Evolutionary conservation across 2,329 filamentous ascomycete species (phyloP), one percentile per base, ranked within the genome.

Genomic region (Biscogniauxia sp.): DNA sequence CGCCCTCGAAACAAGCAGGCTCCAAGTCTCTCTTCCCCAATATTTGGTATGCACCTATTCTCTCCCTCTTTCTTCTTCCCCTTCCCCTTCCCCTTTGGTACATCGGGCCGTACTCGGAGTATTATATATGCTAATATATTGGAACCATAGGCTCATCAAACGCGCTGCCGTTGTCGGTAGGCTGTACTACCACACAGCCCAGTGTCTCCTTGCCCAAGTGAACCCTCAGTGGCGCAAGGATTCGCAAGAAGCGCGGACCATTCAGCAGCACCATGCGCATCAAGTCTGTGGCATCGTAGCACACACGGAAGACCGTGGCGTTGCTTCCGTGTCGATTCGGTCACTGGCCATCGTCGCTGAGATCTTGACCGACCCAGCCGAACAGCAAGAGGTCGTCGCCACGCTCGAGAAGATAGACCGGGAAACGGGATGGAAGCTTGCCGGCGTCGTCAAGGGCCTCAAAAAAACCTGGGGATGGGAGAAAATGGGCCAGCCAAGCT

Each of bases 261-360:
- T 90, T 70, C 88, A 90, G 68, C 80, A 88, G 54, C 85, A 86
- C 63, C 92, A 97, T 71, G 89, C 92, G 0, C 88, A 90, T 66
- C 89, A 93, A 72, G 89, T 96, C 23, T 97, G 93, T 72, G 94
- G 94, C 15, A 96, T 98, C 63, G 88, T 91, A 23, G 91, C 92
- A 2, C 92, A 96, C 72, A 87, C 89, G 56, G 91, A 93, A 69
- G 92, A 96, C 72, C 83, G 86, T 25, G 91, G 91, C 26, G 87
- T 97, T 32, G 87, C 90, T 9, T 90, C 86, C 55, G 88, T 96
- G 9, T 91, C 91, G 2, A 85, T 95, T 49, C 89, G 90, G 9
- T 92, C 90, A 37, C 81, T 97, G 6, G 87, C 88, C 49, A 89
- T 95, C 58, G 91, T 91, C 1, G 89, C 89, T 6, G 86, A 90